Evolutionary conservation across 768 basidiomycete species (phyloP), one percentile per base, ranked within the genome.

Genomic region (Candolleomyces eurysporus): DNA sequence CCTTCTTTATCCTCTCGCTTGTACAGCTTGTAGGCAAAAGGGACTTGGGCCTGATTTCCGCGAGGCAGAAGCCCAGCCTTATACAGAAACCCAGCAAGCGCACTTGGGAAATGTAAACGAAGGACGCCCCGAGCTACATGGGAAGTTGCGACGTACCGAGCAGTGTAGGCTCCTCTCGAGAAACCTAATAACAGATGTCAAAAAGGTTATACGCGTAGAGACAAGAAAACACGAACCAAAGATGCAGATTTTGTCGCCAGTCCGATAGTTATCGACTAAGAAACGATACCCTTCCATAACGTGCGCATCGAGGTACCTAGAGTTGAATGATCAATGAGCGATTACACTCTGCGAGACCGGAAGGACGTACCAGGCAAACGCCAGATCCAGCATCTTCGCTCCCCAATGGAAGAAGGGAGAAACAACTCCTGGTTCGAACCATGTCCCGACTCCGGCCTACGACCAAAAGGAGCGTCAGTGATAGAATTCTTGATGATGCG

Each of bases 11-110:
- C 84, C 31, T 76, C 79, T 5, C 81, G 77, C 65, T 77, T 82
- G 71, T 86, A 94, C 63, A 91, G 77, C 65, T 85, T 84, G 73
- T 88, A 94, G 5, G 91, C 92, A 67, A 93, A 89, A 0, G 82
- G 73, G 42, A 92, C 72, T 66, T 92, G 89, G 58, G 91, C 81
- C 22, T 80, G 67, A 64, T 93, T 92, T 67, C 84, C 86, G 60
- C 72, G 80, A 0, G 86, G 82, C 6, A 94, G 79, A 4, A 94
- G 75, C 22, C 92, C 92, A 57, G 91, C 81, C 89, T 91, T 36
- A 5, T 36, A 36, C 36, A 36, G 36, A 11, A 60, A 10, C 40
- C 26, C 13, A 9, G 48, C 22, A 21, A 36, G 36, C 8, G 36
- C 36, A 43, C 11, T 17, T 3, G 11, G 45, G 19, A 16, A 57